Evolutionary conservation across 2,329 filamentous ascomycete genomes (phyloP).

Genomic region (Endocalyx cinctus): DNA sequence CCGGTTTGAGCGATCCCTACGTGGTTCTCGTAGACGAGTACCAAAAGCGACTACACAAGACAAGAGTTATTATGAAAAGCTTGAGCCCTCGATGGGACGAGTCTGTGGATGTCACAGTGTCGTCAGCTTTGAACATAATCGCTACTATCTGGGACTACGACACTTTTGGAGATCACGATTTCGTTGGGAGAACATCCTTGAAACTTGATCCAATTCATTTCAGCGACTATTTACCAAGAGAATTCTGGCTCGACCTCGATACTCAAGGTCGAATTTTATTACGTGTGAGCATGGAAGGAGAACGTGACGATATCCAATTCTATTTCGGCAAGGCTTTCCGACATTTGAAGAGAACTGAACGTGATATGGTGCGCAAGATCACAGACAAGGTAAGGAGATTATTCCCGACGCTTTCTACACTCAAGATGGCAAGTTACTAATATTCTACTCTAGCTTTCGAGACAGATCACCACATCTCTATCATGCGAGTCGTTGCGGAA

Average conservation of each 20-base stretch:
- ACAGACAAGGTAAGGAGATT: constrained; percentile 78
- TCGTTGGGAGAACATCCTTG: constrained; percentile 90
- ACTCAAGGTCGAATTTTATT: constrained; percentile 87
- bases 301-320: constrained; percentile 97
- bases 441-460: constrained; percentile 80
- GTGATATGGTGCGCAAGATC: constrained; percentile 97
- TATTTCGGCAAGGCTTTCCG: constrained; percentile 97
- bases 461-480: constrained; percentile 86
- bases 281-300: constrained; percentile 96
- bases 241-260: constrained; percentile 97
- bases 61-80: constrained; percentile 82
- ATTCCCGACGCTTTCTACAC: not conserved
- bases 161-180: constrained; percentile 94
- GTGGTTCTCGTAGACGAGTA: constrained; percentile 97
- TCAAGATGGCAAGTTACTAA: constrained; percentile 8
- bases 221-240: constrained; percentile 87
- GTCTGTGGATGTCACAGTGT: constrained; percentile 90
- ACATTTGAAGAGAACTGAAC: constrained; percentile 88
- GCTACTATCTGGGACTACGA: constrained; percentile 99
- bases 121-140: constrained; percentile 87
- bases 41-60: constrained; percentile 93
- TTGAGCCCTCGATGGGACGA: constrained; percentile 97
- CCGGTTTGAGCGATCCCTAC: constrained; percentile 91
- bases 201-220: constrained; percentile 99
- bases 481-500: constrained; percentile 75